A percentile compares a stretch with the other conserved stretches of the same genome.
Conservation (phyloP, 352 stramenopile species). For the Phytophthora fragariae region DNA sequence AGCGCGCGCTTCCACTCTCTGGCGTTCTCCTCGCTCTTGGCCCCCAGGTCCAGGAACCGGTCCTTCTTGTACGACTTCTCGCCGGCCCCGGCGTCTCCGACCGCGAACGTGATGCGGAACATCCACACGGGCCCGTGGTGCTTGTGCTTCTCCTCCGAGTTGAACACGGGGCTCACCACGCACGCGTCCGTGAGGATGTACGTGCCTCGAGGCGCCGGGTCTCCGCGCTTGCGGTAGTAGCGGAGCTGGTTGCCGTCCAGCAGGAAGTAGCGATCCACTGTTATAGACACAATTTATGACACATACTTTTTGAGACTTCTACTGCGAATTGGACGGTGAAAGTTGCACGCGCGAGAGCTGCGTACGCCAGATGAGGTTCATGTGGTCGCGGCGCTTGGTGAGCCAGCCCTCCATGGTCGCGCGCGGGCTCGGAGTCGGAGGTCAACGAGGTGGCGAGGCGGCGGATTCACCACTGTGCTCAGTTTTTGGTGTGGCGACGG, state of each 20-base stretch:
- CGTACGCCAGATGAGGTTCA: slow-evolving; percentile 92
- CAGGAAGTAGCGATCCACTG: slow-evolving; percentile 90
- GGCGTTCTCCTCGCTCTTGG: slow-evolving; percentile 86
- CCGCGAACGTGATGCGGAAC: slow-evolving; percentile 90
- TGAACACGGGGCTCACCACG: slow-evolving; percentile 81
- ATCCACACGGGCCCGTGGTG: slow-evolving; percentile 90
- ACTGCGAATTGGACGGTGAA: background rate
- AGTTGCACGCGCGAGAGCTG: slow-evolving; percentile 12
- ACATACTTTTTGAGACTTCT: slow-evolving; percentile 21
- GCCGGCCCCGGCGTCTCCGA: slow-evolving; percentile 58
- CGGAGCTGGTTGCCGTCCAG: slow-evolving; percentile 87
- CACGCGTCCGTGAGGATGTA: slow-evolving; percentile 89
- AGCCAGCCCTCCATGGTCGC: slow-evolving; percentile 87
- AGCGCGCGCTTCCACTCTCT: slow-evolving; percentile 85
- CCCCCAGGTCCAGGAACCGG: slow-evolving; percentile 85
- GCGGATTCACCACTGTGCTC: slow-evolving; percentile 32
- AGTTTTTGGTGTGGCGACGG: slow-evolving; percentile 5
- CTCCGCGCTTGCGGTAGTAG: slow-evolving; percentile 89
- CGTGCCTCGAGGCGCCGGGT: slow-evolving; percentile 80
- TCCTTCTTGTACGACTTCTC: slow-evolving; percentile 93
- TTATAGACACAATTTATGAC: slow-evolving; percentile 25
- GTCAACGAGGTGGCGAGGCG: background rate
- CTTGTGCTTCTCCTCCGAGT: slow-evolving; percentile 90
- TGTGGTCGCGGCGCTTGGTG: slow-evolving; percentile 90
- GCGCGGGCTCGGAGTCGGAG: background rate